These are phyloP conservation scores for Cercophora scortea DNA, from an alignment of 495 filamentous ascomycete genomes.

Conservation along the genomic window DNA sequence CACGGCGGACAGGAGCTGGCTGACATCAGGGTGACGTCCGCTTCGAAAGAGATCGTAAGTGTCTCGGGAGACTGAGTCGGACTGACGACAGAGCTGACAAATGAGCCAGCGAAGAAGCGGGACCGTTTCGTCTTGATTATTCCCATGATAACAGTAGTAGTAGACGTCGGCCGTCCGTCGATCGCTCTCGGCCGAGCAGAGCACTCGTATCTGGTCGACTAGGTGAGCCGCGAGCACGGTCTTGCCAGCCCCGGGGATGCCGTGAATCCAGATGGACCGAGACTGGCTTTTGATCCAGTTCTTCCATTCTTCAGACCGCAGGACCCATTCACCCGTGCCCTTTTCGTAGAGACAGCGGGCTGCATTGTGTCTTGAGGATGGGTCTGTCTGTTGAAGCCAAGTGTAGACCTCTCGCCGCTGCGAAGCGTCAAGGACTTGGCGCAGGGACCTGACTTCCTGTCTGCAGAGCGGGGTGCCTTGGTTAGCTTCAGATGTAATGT, in stretches of 20 bases:
- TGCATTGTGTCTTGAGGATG: constrained; percentile 10
- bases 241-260: constrained; percentile 35
- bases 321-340: constrained; percentile 20
- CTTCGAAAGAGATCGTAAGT: constrained; percentile 2
- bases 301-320: constrained; percentile 11
- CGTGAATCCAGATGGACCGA: constrained; percentile 26
- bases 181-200: constrained; percentile 7
- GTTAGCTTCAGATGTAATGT: background rate
- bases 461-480: background rate
- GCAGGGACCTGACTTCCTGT: background rate
- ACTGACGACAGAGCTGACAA: constrained; percentile 21
- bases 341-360: constrained; percentile 10
- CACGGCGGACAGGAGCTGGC: constrained; percentile 5
- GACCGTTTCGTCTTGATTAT: constrained; percentile 24
- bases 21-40: background rate
- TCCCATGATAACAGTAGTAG: constrained; percentile 31
- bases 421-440: background rate
- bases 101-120: constrained; percentile 22
- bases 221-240: constrained; percentile 28
- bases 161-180: constrained; percentile 10
- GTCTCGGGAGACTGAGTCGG: constrained; percentile 9
- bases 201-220: constrained; percentile 13
- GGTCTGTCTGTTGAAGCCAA: background rate
- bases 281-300: constrained; percentile 10
- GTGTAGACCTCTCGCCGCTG: background rate